These are phyloP conservation scores for Fusarium keratoplasticum DNA, from an alignment of 2,329 filamentous ascomycete species.

Conservation along the genomic window DNA sequence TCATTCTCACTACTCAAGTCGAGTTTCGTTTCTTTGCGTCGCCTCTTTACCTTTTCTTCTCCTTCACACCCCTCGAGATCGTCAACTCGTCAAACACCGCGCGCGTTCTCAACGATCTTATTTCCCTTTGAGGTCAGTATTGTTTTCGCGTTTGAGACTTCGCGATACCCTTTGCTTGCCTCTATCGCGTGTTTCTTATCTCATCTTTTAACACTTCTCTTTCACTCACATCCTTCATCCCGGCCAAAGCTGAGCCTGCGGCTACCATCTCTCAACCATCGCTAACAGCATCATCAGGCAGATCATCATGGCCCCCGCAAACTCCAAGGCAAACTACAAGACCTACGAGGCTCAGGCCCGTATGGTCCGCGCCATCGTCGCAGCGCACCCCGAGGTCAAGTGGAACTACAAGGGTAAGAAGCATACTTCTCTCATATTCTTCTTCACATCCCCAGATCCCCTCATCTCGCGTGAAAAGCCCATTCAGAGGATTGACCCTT, in stretches of 20 bases:
- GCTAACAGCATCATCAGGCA: background rate
- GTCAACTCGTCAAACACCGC: background rate
- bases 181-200: background rate
- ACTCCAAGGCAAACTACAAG: constrained; percentile 65
- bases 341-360: constrained; percentile 70
- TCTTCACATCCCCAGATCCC: background rate
- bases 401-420: constrained; percentile 72
- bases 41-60: background rate
- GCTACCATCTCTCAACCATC: background rate
- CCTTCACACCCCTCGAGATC: background rate
- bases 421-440: background rate
- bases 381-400: constrained; percentile 64
- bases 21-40: background rate
- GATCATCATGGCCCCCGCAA: constrained; percentile 56
- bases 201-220: background rate
- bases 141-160: background rate
- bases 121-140: constrained; percentile 14
- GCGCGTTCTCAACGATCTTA: background rate
- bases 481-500: constrained; percentile 47
- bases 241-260: background rate
- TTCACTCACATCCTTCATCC: background rate
- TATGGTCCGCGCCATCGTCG: constrained; percentile 70
- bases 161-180: background rate
- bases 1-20: background rate
- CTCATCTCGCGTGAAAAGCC: background rate